phyloP scores from a whole-genome alignment of 176 grass and related monocot genomes.

The Stipa capillata region DNA sequence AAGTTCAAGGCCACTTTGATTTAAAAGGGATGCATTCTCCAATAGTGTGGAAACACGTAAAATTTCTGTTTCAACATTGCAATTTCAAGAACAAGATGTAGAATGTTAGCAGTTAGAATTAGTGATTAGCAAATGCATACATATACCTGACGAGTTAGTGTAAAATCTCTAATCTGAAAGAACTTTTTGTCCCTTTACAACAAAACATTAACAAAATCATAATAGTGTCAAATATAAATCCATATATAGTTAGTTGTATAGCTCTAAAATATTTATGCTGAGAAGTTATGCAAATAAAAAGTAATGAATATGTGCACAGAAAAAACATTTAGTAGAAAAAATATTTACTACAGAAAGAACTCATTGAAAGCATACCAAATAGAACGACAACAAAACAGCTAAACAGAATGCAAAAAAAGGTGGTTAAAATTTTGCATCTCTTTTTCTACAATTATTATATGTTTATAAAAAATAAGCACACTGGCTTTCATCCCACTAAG shows the following conservation, averaged over 20 bases:
- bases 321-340: not conserved
- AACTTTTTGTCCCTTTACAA: not conserved
- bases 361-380: not conserved
- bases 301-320: not conserved
- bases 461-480: not conserved
- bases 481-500: not conserved
- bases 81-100: constrained; percentile 92
- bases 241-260: constrained; percentile 8
- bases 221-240: constrained; percentile 5
- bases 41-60: constrained; percentile 93
- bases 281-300: constrained; percentile 11
- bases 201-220: not conserved
- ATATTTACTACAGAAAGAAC: not conserved
- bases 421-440: not conserved
- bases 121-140: constrained; percentile 53
- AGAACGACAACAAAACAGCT: not conserved
- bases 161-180: constrained; percentile 20
- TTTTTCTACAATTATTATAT: not conserved
- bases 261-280: not conserved
- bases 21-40: constrained; percentile 84
- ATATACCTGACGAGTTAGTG: constrained; percentile 41
- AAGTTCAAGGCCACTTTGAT: constrained; percentile 96
- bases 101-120: constrained; percentile 87
- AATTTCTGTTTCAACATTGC: constrained; percentile 99
- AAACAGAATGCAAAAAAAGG: not conserved